Base-by-base conservation (phyloP, 306 rosid genomes). In the Trifolium fragiferum region DNA sequence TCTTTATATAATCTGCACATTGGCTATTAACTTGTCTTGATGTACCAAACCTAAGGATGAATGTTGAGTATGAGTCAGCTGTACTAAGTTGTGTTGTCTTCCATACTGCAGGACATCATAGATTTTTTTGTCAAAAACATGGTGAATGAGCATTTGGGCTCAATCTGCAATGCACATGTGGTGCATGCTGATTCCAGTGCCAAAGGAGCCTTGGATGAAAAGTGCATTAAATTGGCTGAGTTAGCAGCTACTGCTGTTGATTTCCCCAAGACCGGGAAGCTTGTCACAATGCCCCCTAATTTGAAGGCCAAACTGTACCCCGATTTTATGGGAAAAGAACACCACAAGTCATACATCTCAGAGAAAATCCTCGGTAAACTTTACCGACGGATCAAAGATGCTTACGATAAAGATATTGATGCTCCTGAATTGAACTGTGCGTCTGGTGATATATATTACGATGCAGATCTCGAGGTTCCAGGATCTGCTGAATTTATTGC, bases 161-260 rank as follows among this genome's bases (percentile, higher is more conserved):
- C 88, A 47, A 91, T 91, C 73, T 91, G 98, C 87, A 88, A 89
- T 82, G 93, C 96, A 2, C 98, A 91, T 86, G 98, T 91, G 84
- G 98, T 93, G 59, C 97, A 91, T 82, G 97, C 96, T 72, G 98
- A 93, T 84, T 41, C 19, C 58, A 91, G 96, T 60, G 85, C 82
- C 14, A 4, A 58, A 40, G 98, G 97, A 61, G 94, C 98, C 3
- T 16, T 88, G 85, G 94, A 89, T 75, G 83, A 80, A 81, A 84
- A 82, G 7, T 93, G 96, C 85, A 33, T 86, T 18, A 40, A 6
- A 62, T 79, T 93, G 79, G 97, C 98, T 8, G 90, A 89, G 82
- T 80, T 83, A 78, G 98, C 97, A 30, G 96, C 98, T 23, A 80
- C 78, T 19, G 98, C 98, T 1, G 98, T 93, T 74, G 98, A 93